Evolutionary conservation across 768 basidiomycete species (phyloP).

Genomic region (Lentinula sp.): DNA sequence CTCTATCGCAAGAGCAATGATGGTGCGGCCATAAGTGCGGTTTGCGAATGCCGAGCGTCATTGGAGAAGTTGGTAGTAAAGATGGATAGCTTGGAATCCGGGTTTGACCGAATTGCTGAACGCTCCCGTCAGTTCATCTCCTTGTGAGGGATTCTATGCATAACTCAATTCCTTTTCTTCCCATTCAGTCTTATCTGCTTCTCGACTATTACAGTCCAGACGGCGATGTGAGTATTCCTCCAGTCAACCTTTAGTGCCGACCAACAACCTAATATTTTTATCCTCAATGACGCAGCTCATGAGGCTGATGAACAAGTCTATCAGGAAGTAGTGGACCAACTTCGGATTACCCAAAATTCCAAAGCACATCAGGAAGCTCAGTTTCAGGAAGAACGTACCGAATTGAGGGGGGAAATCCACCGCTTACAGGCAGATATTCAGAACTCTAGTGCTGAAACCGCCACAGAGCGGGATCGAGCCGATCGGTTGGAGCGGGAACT

Average conservation of each 20-base stretch:
- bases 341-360: slow-evolving; percentile 52
- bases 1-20: slow-evolving; percentile 43
- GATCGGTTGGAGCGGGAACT: slow-evolving; percentile 61
- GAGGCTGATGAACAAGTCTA: slow-evolving; percentile 74
- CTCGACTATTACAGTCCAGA: slow-evolving; percentile 60
- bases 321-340: slow-evolving; percentile 64
- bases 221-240: slow-evolving; percentile 54
- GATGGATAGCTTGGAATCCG: slow-evolving; percentile 75
- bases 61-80: slow-evolving; percentile 67
- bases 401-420: slow-evolving; percentile 50
- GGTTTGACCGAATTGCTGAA: slow-evolving; percentile 85
- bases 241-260: not conserved
- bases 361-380: slow-evolving; percentile 49
- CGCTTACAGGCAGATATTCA: slow-evolving; percentile 41
- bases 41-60: slow-evolving; percentile 52
- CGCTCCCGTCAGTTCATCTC: slow-evolving; percentile 57
- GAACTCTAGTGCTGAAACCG: slow-evolving; percentile 28
- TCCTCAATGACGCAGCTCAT: slow-evolving; percentile 35
- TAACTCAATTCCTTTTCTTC: not conserved
- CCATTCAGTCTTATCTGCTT: slow-evolving; percentile 67
- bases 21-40: slow-evolving; percentile 41
- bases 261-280: slow-evolving; percentile 6
- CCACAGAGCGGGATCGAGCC: slow-evolving; percentile 44
- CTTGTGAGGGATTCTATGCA: slow-evolving; percentile 6
- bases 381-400: slow-evolving; percentile 53